Conservation (phyloP, 1,139 yeast species). For the Yamadazyma conglobata region DNA sequence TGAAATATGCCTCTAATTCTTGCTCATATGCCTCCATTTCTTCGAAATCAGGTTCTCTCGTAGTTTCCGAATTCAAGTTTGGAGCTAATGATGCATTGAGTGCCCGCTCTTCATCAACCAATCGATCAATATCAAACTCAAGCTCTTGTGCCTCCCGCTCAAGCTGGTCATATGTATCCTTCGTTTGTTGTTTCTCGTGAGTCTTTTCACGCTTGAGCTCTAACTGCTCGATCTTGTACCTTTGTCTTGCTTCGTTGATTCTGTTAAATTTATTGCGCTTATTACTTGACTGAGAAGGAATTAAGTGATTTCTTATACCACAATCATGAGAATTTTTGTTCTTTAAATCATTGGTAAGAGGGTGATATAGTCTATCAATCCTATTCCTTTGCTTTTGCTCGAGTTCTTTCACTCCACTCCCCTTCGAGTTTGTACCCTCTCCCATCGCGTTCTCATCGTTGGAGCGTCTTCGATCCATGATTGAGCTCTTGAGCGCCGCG, state of each 20-base stretch:
- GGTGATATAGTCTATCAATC: constrained; percentile 18
- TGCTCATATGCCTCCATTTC: constrained; percentile 12
- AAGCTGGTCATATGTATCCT: constrained; percentile 18
- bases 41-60: constrained; percentile 5
- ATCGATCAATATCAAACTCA: constrained; percentile 25
- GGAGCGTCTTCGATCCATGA: too few relatives aligned
- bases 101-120: constrained; percentile 30
- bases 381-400: constrained; percentile 19
- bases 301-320: constrained; percentile 9
- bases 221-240: constrained; percentile 24
- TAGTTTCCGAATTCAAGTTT: not conserved
- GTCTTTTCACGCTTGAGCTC: constrained; percentile 23
- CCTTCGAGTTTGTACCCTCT: too few relatives aligned
- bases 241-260: constrained; percentile 26
- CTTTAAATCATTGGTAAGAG: constrained; percentile 15
- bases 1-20: constrained; percentile 15
- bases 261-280: constrained; percentile 27
- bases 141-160: constrained; percentile 18
- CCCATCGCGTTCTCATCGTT: too few relatives aligned
- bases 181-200: constrained; percentile 21
- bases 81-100: too few relatives aligned
- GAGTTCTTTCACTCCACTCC: too few relatives aligned
- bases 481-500: too few relatives aligned
- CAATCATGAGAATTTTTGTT: constrained; percentile 17
- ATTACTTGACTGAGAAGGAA: constrained; percentile 14